A percentile compares a stretch with the other conserved stretches of the same genome.
These are phyloP conservation scores for Hippophae rhamnoides DNA, from an alignment of 306 rosid genomes.

Conservation along the genomic window DNA sequence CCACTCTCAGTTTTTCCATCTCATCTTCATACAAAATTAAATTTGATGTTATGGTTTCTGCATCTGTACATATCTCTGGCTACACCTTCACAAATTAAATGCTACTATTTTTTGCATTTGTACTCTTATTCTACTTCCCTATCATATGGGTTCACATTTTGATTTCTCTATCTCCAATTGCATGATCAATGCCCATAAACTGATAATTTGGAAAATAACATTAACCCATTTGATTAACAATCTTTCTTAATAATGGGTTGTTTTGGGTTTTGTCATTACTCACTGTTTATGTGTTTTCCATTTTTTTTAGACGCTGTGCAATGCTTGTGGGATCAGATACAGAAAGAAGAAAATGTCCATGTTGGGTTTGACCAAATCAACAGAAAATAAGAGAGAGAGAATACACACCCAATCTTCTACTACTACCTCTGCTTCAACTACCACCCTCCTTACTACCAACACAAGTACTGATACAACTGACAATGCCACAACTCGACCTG, in stretches of 20 bases:
- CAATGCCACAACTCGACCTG: background rate
- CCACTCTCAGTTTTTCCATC: too few species aligned
- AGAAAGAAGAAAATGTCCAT: slow-evolving; percentile 41
- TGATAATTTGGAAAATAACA: background rate
- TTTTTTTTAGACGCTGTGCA: slow-evolving; percentile 55
- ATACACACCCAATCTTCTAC: background rate
- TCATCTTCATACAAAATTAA: too few species aligned
- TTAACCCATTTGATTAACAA: background rate
- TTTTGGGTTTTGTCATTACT: too few species aligned
- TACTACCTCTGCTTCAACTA: background rate
- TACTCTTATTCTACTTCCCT: too few species aligned
- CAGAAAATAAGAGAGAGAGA: slow-evolving; percentile 31
- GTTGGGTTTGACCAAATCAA: slow-evolving; percentile 25
- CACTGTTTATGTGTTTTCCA: background rate
- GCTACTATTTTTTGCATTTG: too few species aligned
- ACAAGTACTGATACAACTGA: background rate
- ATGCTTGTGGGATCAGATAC: slow-evolving; percentile 81
- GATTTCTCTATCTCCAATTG: too few species aligned
- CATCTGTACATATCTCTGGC: too few species aligned
- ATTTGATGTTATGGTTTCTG: too few species aligned
- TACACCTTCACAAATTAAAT: too few species aligned
- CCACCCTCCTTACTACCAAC: background rate
- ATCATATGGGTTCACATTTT: too few species aligned
- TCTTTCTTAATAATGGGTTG: background rate
- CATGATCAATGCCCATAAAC: too few species aligned